These are phyloP conservation scores for Daldinia eschscholtzii DNA, from an alignment of 2,329 filamentous ascomycete species.

Conservation along the genomic window DNA sequence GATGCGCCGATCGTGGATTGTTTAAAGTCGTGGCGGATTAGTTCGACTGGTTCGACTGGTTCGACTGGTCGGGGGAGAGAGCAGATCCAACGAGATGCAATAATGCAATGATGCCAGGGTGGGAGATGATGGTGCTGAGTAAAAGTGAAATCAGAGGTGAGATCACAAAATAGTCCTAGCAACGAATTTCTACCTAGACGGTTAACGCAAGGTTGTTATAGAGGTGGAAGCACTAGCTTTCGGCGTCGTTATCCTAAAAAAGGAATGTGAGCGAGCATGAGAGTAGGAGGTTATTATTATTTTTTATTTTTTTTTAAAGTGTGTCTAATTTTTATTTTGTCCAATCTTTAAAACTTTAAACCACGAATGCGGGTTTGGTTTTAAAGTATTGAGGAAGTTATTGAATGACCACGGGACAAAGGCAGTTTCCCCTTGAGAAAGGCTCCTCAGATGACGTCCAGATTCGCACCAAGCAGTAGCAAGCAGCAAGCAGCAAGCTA, in stretches of 20 bases:
- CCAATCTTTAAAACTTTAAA: not conserved
- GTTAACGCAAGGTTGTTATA: conserved; percentile 2
- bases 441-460: conserved; percentile 41
- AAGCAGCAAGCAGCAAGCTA: conserved; percentile 15
- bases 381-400: not conserved
- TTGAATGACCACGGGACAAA: conserved; percentile 33
- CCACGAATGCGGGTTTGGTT: conserved; percentile 20
- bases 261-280: conserved; percentile 7
- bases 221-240: conserved; percentile 2
- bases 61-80: conserved; percentile 10
- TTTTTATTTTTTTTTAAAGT: not conserved
- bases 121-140: conserved; percentile 11
- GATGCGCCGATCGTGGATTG: conserved; percentile 30
- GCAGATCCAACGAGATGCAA: conserved; percentile 1
- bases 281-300: not conserved
- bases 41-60: not conserved
- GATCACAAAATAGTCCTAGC: conserved; percentile 5
- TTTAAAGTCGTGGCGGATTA: conserved; percentile 3
- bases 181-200: not conserved
- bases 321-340: too few relatives aligned
- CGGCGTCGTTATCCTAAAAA: conserved; percentile 8
- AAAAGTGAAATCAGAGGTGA: conserved; percentile 15
- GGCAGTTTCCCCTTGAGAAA: conserved; percentile 17
- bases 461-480: conserved; percentile 27
- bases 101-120: conserved; percentile 3